Evolutionary conservation across 169 alveolate species (phyloP), one percentile per base, ranked within the genome.

Genomic region (Plasmodium gonderi): DNA sequence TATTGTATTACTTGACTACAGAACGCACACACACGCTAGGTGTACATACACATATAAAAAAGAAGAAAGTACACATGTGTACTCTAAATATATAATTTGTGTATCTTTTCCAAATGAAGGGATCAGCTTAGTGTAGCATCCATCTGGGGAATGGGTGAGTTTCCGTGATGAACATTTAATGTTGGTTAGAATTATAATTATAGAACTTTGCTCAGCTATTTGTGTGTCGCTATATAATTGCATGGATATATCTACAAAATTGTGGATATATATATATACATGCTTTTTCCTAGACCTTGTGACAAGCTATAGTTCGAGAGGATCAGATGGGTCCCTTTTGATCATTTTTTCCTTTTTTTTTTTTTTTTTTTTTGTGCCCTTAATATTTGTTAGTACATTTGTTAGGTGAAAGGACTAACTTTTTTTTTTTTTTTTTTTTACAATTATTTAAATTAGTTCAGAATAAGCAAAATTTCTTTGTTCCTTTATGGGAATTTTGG

Each of bases 11-110:
- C 51, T 29, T 8, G 49, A 65, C 12, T 60, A 14, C 29, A 26
- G 36, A 11, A 36, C 23, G 29, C 47, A 26, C 64, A 74, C 47
- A 23, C 2, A 0, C 11, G 51, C 64, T 47, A 80, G 20, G 91
- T 64, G 68, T 64, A 80, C 40, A 80, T 80, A 80, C 79, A 67
- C 49, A n/a, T 44, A 64, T 17, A 29, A 79, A 49, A 51, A 17
- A 4, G 40, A 40, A 79, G 17, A 51, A 11, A 20, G 40, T 29
- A 26, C 2, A 20, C 38, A 3, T 20, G 36, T 2, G 14, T 26
- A 33, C 89, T 79, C 60, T 49, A 79, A 79, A 79, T 49, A 20
- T 20, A 6, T 4, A 79, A 23, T 23, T 29, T 79, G 67, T 26
- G 67, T 29, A 51, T 17, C 31, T 5, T 47, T 31, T n/a, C 51